These are phyloP conservation scores for Zoysia pacifica DNA, from an alignment of 176 grass and related monocot genomes.

Conservation along the genomic window DNA sequence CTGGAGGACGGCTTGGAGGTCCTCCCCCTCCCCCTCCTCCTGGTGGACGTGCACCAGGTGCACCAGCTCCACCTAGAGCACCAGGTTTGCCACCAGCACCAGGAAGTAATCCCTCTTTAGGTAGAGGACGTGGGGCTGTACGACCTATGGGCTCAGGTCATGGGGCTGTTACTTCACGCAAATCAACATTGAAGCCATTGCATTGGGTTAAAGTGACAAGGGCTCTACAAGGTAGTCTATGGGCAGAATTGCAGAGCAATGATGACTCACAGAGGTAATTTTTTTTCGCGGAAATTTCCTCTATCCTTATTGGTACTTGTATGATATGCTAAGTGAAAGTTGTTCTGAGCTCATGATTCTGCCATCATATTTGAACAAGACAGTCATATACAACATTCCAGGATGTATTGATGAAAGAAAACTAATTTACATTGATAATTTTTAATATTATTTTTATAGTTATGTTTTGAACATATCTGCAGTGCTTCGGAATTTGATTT, in stretches of 20 bases:
- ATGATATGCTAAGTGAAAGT: slow-evolving; percentile 21
- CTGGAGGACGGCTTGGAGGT: slow-evolving; percentile 44
- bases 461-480: slow-evolving; percentile 45
- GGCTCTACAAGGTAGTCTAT: slow-evolving; percentile 90
- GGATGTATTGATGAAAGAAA: neutral
- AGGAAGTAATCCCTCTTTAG: slow-evolving; percentile 54
- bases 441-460: neutral
- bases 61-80: slow-evolving; percentile 75
- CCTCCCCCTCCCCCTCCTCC: slow-evolving; percentile 52
- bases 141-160: slow-evolving; percentile 50
- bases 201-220: slow-evolving; percentile 97
- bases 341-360: slow-evolving; percentile 15
- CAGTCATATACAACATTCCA: neutral
- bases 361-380: slow-evolving; percentile 11
- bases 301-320: neutral
- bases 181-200: slow-evolving; percentile 79
- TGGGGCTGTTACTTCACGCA: slow-evolving; percentile 60
- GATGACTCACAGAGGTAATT: slow-evolving; percentile 71
- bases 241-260: slow-evolving; percentile 87
- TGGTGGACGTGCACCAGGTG: slow-evolving; percentile 57
- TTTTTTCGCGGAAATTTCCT: slow-evolving; percentile 7
- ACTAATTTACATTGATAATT: neutral
- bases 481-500: slow-evolving; percentile 94
- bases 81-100: slow-evolving; percentile 77
- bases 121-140: slow-evolving; percentile 66